Conservation (phyloP, 306 rosid genomes). For the Corylus heterophylla region DNA sequence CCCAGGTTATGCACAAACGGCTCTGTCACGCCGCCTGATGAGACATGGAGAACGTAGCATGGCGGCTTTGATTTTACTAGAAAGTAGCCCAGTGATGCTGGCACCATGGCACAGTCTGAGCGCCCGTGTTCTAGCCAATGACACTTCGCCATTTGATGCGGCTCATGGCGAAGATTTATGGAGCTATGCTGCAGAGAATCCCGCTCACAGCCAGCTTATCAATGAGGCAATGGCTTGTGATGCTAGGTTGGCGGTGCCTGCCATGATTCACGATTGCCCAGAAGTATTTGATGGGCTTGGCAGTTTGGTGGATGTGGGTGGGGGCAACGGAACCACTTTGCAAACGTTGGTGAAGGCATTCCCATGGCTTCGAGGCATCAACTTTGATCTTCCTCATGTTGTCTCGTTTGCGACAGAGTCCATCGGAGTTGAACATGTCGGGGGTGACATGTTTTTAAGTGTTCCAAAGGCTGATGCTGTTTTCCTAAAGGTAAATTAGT, state of each 20-base stretch:
- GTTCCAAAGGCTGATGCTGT: slow-evolving; percentile 78
- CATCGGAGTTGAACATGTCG: slow-evolving; percentile 41
- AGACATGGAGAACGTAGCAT: slow-evolving; percentile 23
- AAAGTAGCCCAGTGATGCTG: slow-evolving; percentile 44
- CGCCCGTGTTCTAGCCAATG: slow-evolving; percentile 16
- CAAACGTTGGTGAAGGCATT: slow-evolving; percentile 29
- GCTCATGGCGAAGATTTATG: slow-evolving; percentile 56
- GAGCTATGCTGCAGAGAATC: slow-evolving; percentile 38
- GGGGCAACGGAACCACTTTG: slow-evolving; percentile 61
- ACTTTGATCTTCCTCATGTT: slow-evolving; percentile 81
- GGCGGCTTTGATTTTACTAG: slow-evolving; percentile 28
- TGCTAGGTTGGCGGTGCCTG: slow-evolving; percentile 35
- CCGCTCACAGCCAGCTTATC: slow-evolving; percentile 36
- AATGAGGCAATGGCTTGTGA: slow-evolving; percentile 73
- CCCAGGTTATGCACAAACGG: slow-evolving; percentile 29
- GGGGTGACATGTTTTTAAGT: slow-evolving; percentile 59
- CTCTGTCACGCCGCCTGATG: slow-evolving; percentile 39
- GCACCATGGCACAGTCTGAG: slow-evolving; percentile 47
- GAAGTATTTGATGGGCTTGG: slow-evolving; percentile 14
- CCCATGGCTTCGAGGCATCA: slow-evolving; percentile 53
- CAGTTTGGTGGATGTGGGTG: slow-evolving; percentile 68
- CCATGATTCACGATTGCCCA: slow-evolving; percentile 31
- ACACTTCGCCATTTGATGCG: slow-evolving; percentile 29
- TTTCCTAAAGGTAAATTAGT: slow-evolving; percentile 47
- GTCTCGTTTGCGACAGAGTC: slow-evolving; percentile 22